phyloP scores from a whole-genome alignment of 768 basidiomycete genomes.

The Asterophora parasitica region DNA sequence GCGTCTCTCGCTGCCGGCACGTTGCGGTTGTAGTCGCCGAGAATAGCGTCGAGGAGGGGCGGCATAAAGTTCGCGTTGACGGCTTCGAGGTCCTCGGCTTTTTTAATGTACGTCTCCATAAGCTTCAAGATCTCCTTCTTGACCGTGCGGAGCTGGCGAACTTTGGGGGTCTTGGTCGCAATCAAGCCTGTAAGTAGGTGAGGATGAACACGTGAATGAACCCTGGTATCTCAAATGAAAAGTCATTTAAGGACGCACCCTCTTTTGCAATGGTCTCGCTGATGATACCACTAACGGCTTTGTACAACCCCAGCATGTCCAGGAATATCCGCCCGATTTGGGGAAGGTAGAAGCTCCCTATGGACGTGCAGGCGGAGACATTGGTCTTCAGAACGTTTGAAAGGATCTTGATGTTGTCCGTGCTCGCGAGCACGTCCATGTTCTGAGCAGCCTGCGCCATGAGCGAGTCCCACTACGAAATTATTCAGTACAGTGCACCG shows the following conservation, averaged over 20 bases:
- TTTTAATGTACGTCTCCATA: constrained; percentile 97
- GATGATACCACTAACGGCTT: constrained; percentile 94
- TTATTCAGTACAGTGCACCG: constrained; percentile 2
- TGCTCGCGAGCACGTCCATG: constrained; percentile 85
- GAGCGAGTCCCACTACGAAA: constrained; percentile 84
- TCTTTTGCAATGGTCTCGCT: constrained; percentile 87
- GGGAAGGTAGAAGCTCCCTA: constrained; percentile 96
- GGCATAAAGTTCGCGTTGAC: constrained; percentile 93
- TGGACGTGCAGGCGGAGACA: constrained; percentile 94
- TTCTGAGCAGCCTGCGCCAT: constrained; percentile 94
- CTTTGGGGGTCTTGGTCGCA: constrained; percentile 95
- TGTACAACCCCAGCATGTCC: constrained; percentile 97
- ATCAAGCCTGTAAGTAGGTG: constrained; percentile 61
- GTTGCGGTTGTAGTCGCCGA: constrained; percentile 96
- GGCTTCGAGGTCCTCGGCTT: constrained; percentile 93
- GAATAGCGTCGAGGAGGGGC: constrained; percentile 89
- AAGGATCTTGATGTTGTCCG: constrained; percentile 95
- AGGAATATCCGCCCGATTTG: constrained; percentile 94
- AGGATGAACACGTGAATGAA: constrained; percentile 5
- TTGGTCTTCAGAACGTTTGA: constrained; percentile 98
- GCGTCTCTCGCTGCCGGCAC: constrained; percentile 92
- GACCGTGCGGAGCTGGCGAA: constrained; percentile 89
- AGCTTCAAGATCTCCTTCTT: constrained; percentile 98
- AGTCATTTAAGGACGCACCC: constrained; percentile 39
- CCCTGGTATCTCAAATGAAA: not conserved